Base-by-base conservation (phyloP, 176 grass and related monocot genomes). In the Hyparrhenia diplandra region DNA sequence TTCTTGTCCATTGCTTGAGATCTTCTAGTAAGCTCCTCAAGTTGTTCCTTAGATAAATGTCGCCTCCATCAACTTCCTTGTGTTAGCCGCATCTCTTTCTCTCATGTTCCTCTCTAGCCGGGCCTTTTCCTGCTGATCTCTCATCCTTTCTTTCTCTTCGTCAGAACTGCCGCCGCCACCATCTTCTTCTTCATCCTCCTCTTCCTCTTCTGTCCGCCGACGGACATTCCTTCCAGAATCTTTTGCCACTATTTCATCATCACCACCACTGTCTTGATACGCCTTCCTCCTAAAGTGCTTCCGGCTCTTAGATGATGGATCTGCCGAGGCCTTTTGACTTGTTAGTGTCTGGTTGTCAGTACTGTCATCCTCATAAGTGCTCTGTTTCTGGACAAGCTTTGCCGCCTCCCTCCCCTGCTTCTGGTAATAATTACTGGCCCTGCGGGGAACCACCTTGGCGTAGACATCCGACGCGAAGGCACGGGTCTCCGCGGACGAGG, bases 51-150 rank as follows among this genome's bases (percentile, higher is more conserved):
- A 42, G 88, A 83, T 83, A 94, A 81, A 14, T 94, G 91, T 39
- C 83, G 92, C 69, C n/a, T 98, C 95, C 60, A 76, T 94, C 81
- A 98, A 83, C 92, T 94, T 98, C 75, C 90, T 84, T 60, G 95
- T 98, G 41, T 80, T 65, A 10, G 82, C 84, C 52, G 90, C 90
- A 82, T 98, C 95, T 89, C 90, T 92, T 80, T 98, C 95, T 76
- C 58, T 88, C 61, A 98, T 91, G 64, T 98, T 98, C 35, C 73
- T 98, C 78, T 98, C 95, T 55, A 98, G 71, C 68, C 91, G 89
- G 83, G 85, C 95, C 71, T 82, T 89, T 87, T 92, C 95, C 85
- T 94, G 88, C 80, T 98, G 95, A 87, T 94, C 92, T 69, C 80
- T 88, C 58, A 85, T 64, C 83, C 76, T 91, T 80, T 87, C 90